Conservation (phyloP, 2,329 filamentous ascomycete genomes). For the Ampelomyces quisqualis region DNA sequence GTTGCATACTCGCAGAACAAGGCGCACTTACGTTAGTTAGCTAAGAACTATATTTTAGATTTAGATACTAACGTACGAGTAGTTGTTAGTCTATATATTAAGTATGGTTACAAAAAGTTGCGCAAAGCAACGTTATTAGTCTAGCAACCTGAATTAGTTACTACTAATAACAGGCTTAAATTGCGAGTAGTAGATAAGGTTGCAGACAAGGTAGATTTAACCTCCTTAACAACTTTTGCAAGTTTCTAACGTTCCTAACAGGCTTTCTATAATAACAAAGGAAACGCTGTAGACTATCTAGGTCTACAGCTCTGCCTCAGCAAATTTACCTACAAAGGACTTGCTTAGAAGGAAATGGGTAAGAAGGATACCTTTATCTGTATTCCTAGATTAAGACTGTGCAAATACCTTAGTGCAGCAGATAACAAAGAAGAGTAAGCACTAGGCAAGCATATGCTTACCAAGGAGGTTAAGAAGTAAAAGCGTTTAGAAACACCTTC, state of each 20-base stretch:
- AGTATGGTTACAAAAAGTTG: constrained; percentile 13
- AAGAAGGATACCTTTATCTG: no score
- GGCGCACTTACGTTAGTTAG: constrained; percentile 12
- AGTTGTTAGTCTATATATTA: constrained; percentile 18
- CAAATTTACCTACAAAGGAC: no score
- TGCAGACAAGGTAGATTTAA: constrained; percentile 6
- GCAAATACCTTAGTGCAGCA: no score
- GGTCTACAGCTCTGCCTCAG: constrained; percentile 1
- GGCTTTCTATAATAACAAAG: background rate
- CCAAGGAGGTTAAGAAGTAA: no score
- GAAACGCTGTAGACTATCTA: background rate
- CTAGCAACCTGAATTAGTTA: constrained; percentile 8
- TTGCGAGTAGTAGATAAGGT: constrained; percentile 8
- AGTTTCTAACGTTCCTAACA: background rate
- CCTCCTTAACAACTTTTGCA: background rate
- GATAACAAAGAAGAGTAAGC: no score
- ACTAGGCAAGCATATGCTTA: no score
- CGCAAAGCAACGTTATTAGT: constrained; percentile 13
- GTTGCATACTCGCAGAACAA: constrained; percentile 23
- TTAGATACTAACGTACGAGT: constrained; percentile 16
- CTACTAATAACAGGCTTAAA: constrained; percentile 8
- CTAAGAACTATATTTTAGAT: constrained; percentile 19
- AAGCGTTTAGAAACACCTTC: no score
- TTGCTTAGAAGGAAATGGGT: no score
- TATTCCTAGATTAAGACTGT: no score